Base-by-base conservation (phyloP, 2,329 filamentous ascomycete genomes). In the Geoglossum cookeanum region DNA sequence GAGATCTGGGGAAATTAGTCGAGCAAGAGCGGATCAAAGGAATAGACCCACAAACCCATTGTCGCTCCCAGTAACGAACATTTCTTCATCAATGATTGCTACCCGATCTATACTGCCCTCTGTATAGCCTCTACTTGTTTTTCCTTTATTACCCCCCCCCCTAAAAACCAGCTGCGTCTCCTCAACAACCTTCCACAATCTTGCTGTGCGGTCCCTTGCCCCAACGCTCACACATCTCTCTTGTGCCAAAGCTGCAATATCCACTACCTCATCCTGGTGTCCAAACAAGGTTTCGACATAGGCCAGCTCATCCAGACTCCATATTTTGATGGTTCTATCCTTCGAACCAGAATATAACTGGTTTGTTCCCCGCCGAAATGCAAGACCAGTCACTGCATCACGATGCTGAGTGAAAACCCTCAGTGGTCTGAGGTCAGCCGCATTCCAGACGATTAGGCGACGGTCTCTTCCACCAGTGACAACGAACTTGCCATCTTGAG, bases 231-330 rank as follows among this genome's bases (percentile, higher is more conserved):
- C 78, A 67, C 92, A 96, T 54, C 88, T 83, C 69, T 97, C 92
- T 63, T 89, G 82, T 1, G 84, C 83, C 60, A 94, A 77, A 27
- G 87, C 84, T 61, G 87, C 85, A 57, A 98, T 80, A 65, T 89
- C 87, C 42, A 91, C 77, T 4, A 97, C 85, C 61, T 87, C 78
- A 67, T 97, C 91, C 67, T 96, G 91, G 71, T 98, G 92, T 49
- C 92, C 92, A 66, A 96, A 97, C 0, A 98, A 76, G 0, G 91
- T 97, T 70, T 98, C 92, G 33, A 96, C 80, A 66, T 97, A 98
- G 51, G 91, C 88, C 60, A 95, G 77, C 68, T 94, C 89, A 63
- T 95, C 85, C 48, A 96, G 74, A 62, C 85, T 91, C 88, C 91
- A 98, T 35, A 94, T 85, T 70, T 97, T 97, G 67, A 98, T 84